These are phyloP conservation scores for Fagopyrum esculentum DNA, from an alignment of 148 eudicot genomes.

Conservation along the genomic window DNA sequence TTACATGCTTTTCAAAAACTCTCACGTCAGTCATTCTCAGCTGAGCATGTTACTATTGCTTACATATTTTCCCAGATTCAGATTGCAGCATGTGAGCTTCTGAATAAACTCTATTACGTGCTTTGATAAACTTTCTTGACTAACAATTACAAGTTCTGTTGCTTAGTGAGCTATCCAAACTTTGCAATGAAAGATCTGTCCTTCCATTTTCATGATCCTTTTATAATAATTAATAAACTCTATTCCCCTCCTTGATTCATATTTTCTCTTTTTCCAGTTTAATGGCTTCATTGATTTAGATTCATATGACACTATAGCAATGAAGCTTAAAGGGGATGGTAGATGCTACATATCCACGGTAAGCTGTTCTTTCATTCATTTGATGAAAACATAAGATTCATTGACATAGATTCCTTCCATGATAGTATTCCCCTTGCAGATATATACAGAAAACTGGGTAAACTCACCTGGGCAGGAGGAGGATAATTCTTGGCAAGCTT, in stretches of 20 bases:
- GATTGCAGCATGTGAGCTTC: not conserved
- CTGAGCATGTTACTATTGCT: not conserved
- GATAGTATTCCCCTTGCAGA: not conserved
- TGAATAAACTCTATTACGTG: not conserved
- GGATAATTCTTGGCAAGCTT: conserved; percentile 99
- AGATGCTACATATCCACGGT: conserved; percentile 97
- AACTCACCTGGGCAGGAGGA: conserved; percentile 94
- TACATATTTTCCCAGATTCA: not conserved
- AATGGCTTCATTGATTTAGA: conserved; percentile 97
- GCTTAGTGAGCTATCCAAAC: not conserved
- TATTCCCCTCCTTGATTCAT: not conserved
- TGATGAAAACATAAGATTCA: not conserved
- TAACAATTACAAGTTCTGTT: not conserved
- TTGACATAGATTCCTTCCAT: not conserved
- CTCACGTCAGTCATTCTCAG: not conserved
- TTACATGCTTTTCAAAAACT: not conserved
- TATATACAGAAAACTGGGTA: conserved; percentile 87
- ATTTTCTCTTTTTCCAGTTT: conserved; percentile 47
- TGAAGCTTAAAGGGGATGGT: conserved; percentile 91
- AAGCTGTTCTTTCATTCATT: conserved; percentile 10
- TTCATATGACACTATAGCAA: conserved; percentile 71
- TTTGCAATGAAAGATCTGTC: not conserved
- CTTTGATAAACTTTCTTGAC: not conserved
- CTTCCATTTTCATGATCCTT: not conserved
- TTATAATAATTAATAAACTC: not conserved